Evolutionary conservation across 139 green algal genomes (phyloP).

Genomic region (Coelastrella sp.): DNA sequence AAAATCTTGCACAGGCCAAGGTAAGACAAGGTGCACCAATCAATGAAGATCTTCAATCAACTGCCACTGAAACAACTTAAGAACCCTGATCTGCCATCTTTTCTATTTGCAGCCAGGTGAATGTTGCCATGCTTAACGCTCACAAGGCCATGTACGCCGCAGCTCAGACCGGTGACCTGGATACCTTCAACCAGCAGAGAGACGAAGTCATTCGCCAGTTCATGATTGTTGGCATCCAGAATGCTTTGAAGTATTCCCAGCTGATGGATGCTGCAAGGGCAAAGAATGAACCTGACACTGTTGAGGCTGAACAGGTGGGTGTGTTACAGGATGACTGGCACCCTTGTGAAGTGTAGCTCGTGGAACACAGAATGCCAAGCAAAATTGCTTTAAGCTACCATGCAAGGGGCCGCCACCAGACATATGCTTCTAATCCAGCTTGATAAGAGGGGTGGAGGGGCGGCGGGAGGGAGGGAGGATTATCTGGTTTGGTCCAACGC

Average conservation of each 20-base stretch:
- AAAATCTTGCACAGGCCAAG: too few relatives aligned
- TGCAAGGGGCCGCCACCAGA: too few relatives aligned
- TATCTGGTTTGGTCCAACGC: too few relatives aligned
- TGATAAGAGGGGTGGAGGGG: too few relatives aligned
- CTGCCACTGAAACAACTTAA: too few relatives aligned
- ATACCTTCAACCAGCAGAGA: neutral
- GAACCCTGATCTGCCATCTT: neutral
- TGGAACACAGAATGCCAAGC: too few relatives aligned
- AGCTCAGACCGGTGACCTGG: neutral
- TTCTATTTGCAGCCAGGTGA: constrained; percentile 34
- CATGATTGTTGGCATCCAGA: constrained; percentile 35
- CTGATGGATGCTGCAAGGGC: constrained; percentile 27
- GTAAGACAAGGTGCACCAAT: too few relatives aligned
- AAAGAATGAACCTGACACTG: neutral
- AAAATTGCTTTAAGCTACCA: too few relatives aligned
- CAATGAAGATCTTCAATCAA: too few relatives aligned
- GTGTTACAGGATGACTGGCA: neutral
- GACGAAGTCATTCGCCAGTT: constrained; percentile 8
- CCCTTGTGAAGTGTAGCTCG: too few relatives aligned
- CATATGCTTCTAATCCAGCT: too few relatives aligned
- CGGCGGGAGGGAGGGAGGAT: too few relatives aligned
- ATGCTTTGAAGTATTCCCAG: constrained; percentile 39
- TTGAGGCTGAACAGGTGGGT: constrained; percentile 15
- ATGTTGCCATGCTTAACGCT: constrained; percentile 14
- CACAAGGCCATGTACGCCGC: constrained; percentile 22